Percentiles rank a stretch among this genome's conserved stretches.
Conservation (phyloP, 495 filamentous ascomycete genomes). For the Pyronema omphalodes region DNA sequence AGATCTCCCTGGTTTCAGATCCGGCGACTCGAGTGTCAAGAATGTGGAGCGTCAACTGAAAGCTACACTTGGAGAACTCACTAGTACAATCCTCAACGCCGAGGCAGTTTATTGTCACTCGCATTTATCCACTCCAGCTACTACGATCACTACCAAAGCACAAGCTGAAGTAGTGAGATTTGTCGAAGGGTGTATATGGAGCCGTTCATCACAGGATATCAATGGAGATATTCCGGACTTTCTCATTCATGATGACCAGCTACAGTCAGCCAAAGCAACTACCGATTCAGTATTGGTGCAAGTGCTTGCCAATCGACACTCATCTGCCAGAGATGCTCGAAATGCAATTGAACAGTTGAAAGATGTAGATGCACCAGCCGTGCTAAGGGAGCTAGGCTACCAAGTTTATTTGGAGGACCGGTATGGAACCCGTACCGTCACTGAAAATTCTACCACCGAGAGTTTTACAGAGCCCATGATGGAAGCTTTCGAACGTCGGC, state of each 20-base stretch:
- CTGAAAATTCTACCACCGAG: neutral
- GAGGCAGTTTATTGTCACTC: conserved; percentile 10
- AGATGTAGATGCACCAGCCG: neutral
- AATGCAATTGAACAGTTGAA: neutral
- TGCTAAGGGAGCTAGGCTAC: neutral
- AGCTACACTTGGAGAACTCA: conserved; percentile 19
- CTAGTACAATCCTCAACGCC: conserved; percentile 13
- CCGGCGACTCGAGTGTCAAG: neutral
- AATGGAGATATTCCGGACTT: neutral
- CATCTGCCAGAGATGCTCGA: neutral
- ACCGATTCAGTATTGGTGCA: neutral
- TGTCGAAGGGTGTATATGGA: conserved; percentile 18
- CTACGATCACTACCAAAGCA: neutral
- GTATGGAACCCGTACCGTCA: neutral
- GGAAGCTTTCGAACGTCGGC: conserved; percentile 1
- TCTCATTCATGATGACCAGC: neutral
- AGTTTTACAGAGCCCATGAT: neutral
- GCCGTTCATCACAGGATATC: neutral
- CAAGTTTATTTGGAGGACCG: conserved; percentile 2
- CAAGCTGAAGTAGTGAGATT: conserved; percentile 11
- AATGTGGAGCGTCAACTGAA: conserved; percentile 15
- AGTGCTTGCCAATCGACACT: neutral
- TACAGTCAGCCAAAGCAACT: neutral
- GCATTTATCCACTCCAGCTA: neutral
- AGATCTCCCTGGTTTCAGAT: neutral